These are phyloP conservation scores for Colletotrichum sp. DNA, from an alignment of 2,329 filamentous ascomycete genomes.

Conservation along the genomic window DNA sequence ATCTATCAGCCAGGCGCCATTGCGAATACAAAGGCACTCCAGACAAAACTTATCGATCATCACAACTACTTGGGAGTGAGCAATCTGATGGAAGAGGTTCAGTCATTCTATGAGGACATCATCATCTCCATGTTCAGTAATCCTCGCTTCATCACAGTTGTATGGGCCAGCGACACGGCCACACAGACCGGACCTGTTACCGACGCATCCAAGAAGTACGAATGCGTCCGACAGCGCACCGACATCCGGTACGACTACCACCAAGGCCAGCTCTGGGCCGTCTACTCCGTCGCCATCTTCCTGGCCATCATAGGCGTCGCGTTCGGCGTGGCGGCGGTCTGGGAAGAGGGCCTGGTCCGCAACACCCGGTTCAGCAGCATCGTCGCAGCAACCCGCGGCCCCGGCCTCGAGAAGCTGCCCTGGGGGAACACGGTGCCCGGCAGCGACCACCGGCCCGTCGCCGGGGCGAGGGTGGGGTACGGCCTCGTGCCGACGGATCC, in stretches of 20 bases:
- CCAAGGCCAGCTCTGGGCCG: conserved; percentile 35
- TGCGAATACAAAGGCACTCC: conserved; percentile 36
- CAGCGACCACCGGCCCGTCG: conserved; percentile 12
- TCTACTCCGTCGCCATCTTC: conserved; percentile 36
- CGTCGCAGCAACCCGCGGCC: conserved; percentile 42
- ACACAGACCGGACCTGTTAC: conserved; percentile 25
- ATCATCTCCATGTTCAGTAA: conserved; percentile 38
- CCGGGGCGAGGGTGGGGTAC: conserved; percentile 19
- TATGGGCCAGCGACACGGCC: conserved; percentile 32
- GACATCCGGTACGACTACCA: conserved; percentile 34
- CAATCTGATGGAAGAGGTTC: conserved; percentile 29
- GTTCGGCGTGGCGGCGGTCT: conserved; percentile 34
- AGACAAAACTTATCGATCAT: conserved; percentile 44
- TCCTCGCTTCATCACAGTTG: conserved; percentile 36
- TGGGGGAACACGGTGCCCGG: conserved; percentile 19
- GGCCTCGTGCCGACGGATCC: conserved; percentile 22
- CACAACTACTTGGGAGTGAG: conserved; percentile 30
- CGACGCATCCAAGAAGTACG: conserved; percentile 30
- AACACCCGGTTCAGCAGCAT: conserved; percentile 43
- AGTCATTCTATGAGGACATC: conserved; percentile 38
- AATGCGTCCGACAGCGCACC: conserved; percentile 18
- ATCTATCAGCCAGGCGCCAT: conserved; percentile 29
- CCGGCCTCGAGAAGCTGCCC: conserved; percentile 37
- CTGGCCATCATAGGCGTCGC: conserved; percentile 31
- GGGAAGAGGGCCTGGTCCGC: conserved; percentile 36